These are phyloP conservation scores for Geotrichum siamense DNA, from an alignment of 1,139 yeast species.

Conservation along the genomic window DNA sequence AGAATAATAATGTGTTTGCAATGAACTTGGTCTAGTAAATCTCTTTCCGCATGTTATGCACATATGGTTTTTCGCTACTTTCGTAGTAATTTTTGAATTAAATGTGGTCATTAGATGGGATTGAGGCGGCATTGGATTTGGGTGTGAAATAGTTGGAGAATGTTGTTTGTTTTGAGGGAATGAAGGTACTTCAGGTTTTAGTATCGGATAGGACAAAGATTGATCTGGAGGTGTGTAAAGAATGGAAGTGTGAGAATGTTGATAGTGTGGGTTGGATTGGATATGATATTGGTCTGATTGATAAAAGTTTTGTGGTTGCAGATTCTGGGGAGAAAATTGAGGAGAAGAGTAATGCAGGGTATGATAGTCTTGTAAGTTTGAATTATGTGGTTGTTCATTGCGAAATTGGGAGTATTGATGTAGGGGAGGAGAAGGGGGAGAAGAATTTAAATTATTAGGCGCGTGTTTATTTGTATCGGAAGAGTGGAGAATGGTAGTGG, in stretches of 20 bases:
- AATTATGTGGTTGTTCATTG: no score
- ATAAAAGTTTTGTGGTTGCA: no score
- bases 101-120: slow-evolving; percentile 29
- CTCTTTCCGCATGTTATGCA: slow-evolving; percentile 70
- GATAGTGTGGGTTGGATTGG: not conserved
- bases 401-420: no score
- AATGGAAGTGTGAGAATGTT: not conserved
- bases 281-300: no score
- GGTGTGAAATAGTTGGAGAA: not conserved
- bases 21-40: slow-evolving; percentile 73
- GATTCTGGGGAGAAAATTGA: no score
- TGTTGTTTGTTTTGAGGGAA: no score
- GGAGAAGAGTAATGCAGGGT: no score
- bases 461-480: not conserved
- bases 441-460: not conserved
- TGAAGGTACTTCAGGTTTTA: no score
- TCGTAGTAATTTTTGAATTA: slow-evolving; percentile 25
- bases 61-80: slow-evolving; percentile 33
- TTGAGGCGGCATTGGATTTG: slow-evolving; percentile 5
- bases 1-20: slow-evolving; percentile 71
- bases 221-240: not conserved
- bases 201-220: not conserved
- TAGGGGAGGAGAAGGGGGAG: slow-evolving; percentile 2
- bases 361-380: no score
- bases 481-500: not conserved